phyloP scores from a whole-genome alignment of 176 grass and related monocot genomes.

The Saccharum officinarum region DNA sequence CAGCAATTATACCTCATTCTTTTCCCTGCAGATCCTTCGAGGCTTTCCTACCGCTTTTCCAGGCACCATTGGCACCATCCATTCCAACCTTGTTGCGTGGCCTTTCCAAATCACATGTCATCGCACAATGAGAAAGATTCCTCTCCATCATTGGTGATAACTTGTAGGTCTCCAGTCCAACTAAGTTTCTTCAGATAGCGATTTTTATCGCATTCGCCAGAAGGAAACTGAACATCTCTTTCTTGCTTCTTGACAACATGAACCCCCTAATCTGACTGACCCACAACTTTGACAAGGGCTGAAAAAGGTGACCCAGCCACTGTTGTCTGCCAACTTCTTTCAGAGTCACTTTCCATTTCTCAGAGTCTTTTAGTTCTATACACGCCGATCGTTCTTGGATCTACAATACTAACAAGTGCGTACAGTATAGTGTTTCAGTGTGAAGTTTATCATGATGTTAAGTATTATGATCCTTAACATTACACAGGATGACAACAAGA shows the following conservation, averaged over 20 bases:
- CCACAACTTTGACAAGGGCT: conserved; percentile 31
- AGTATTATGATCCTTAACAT: background rate
- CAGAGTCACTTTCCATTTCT: conserved; percentile 26
- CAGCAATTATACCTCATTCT: background rate
- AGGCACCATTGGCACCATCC: conserved; percentile 26
- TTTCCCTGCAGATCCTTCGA: background rate
- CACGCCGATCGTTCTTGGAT: background rate
- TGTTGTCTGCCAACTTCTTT: conserved; percentile 37
- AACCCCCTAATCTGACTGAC: background rate
- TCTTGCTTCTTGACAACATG: background rate
- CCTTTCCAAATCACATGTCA: conserved; percentile 38
- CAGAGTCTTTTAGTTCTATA: conserved; percentile 1
- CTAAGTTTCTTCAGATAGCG: conserved; percentile 28
- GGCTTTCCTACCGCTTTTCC: conserved; percentile 13
- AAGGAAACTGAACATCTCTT: background rate
- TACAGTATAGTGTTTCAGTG: background rate
- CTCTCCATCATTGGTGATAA: conserved; percentile 25
- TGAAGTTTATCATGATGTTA: background rate
- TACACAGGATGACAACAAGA: background rate
- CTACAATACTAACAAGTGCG: background rate
- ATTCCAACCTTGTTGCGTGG: background rate
- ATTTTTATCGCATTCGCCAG: background rate
- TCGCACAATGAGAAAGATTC: conserved; percentile 35
- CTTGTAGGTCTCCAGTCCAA: conserved; percentile 31
- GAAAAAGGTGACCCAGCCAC: conserved; percentile 24